phyloP scores from a whole-genome alignment of 352 stramenopile species.

The Phytophthora citrophthora region DNA sequence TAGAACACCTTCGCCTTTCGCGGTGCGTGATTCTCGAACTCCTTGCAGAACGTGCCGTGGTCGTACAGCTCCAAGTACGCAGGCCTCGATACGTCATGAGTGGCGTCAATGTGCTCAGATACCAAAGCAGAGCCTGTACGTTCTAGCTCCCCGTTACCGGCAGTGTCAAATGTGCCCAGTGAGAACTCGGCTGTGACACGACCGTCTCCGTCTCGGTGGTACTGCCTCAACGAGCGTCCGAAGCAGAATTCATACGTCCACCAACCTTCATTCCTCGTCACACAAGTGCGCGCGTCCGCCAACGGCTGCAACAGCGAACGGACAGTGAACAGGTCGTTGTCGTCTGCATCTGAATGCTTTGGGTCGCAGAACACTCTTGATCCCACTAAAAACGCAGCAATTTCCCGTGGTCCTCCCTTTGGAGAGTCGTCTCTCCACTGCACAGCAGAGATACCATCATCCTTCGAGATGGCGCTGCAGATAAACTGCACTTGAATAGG shows the following conservation, averaged over 20 bases:
- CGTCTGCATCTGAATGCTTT: conserved; percentile 52
- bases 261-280: conserved; percentile 84
- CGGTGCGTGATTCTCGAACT: conserved; percentile 63
- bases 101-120: conserved; percentile 80
- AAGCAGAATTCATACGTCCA: conserved; percentile 90
- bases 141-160: conserved; percentile 60
- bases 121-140: conserved; percentile 53
- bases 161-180: conserved; percentile 58
- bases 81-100: conserved; percentile 70
- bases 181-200: conserved; percentile 74
- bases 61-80: conserved; percentile 79
- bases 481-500: conserved; percentile 74
- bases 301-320: conserved; percentile 61
- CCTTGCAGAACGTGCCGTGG: conserved; percentile 74
- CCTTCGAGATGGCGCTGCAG: conserved; percentile 51
- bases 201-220: conserved; percentile 73
- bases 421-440: conserved; percentile 36
- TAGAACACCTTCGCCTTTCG: conserved; percentile 77
- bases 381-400: conserved; percentile 62
- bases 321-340: conserved; percentile 58
- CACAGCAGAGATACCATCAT: conserved; percentile 55
- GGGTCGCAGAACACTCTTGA: conserved; percentile 77
- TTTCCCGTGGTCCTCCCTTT: conserved; percentile 8
- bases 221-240: conserved; percentile 71
- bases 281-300: conserved; percentile 54